phyloP scores from a whole-genome alignment of 768 basidiomycete species.

The Agrocybe chaxingu region DNA sequence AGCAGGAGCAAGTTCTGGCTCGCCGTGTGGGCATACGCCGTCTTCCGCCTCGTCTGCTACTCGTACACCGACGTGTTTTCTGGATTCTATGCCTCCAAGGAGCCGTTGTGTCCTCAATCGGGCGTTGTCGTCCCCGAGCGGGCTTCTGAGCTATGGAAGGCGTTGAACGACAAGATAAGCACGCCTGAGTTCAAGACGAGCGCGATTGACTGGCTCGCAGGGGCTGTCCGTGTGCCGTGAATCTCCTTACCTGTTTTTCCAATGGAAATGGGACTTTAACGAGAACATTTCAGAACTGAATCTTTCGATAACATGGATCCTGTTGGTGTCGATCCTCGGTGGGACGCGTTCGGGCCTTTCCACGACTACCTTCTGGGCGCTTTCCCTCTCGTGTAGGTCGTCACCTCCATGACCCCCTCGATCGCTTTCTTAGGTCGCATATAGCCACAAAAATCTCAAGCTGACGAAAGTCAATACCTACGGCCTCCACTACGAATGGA shows the following conservation, averaged over 20 bases:
- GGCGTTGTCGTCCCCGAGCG: conserved; percentile 36
- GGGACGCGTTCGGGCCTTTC: conserved; percentile 51
- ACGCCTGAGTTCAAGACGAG: conserved; percentile 34
- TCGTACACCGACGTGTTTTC: not conserved
- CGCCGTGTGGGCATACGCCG: no score
- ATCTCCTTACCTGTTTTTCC: conserved; percentile 9
- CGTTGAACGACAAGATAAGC: conserved; percentile 26
- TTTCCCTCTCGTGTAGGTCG: conserved; percentile 65
- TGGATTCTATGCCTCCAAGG: not conserved
- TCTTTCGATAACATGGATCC: conserved; percentile 47
- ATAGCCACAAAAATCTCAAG: conserved; percentile 53
- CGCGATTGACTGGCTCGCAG: conserved; percentile 45
- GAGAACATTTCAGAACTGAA: conserved; percentile 41
- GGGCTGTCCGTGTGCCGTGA: conserved; percentile 45
- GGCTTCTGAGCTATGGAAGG: conserved; percentile 35
- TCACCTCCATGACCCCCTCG: not conserved
- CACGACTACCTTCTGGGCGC: conserved; percentile 49
- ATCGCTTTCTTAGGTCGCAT: not conserved
- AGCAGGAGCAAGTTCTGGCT: not conserved
- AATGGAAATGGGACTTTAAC: not conserved
- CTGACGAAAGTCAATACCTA: conserved; percentile 76
- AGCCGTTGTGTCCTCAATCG: conserved; percentile 30
- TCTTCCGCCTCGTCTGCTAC: conserved; percentile 1
- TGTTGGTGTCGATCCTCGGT: conserved; percentile 47
- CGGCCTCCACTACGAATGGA: conserved; percentile 73